A percentile compares a stretch with the other conserved stretches of the same genome.
Evolutionary conservation across 2,329 filamentous ascomycete genomes (phyloP).

Genomic region (Xylaria hypoxylon): DNA sequence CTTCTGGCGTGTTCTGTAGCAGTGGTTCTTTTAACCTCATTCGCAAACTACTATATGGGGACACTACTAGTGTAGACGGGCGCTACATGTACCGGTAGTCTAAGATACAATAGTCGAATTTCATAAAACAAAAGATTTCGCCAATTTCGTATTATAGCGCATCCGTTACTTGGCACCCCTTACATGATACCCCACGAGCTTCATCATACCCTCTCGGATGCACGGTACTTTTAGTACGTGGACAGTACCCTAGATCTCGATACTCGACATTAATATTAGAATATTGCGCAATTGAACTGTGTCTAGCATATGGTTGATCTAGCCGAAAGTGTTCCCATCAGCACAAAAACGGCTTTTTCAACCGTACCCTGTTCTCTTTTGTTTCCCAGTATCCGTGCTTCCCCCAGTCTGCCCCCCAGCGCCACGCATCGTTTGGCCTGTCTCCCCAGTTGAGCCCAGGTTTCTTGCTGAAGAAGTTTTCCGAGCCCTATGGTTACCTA

Average conservation of each 20-base stretch:
- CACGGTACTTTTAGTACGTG: constrained; percentile 9
- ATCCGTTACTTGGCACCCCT: constrained; percentile 20
- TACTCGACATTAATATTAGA: background rate
- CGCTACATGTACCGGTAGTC: constrained; percentile 24
- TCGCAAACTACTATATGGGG: constrained; percentile 3
- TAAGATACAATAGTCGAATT: background rate
- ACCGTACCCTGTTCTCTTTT: constrained; percentile 13
- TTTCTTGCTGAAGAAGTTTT: constrained; percentile 4
- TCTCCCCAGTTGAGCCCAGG: background rate
- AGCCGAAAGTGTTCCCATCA: constrained; percentile 4
- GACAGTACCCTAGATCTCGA: too few species aligned
- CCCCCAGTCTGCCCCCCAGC: too few species aligned
- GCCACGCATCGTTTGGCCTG: background rate
- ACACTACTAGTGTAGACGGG: constrained; percentile 25
- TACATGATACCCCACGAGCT: constrained; percentile 3
- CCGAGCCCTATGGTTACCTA: constrained; percentile 8
- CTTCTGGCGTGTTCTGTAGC: background rate
- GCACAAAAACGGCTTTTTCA: constrained; percentile 19
- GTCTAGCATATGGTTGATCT: constrained; percentile 4
- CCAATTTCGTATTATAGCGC: constrained; percentile 14
- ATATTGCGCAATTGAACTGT: background rate
- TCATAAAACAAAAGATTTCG: constrained; percentile 13
- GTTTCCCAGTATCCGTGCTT: constrained; percentile 15
- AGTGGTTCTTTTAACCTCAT: constrained; percentile 16
- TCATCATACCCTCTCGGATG: constrained; percentile 4